Conservation (phyloP, 75 land plant species). For the Sequoia sempervirens region DNA sequence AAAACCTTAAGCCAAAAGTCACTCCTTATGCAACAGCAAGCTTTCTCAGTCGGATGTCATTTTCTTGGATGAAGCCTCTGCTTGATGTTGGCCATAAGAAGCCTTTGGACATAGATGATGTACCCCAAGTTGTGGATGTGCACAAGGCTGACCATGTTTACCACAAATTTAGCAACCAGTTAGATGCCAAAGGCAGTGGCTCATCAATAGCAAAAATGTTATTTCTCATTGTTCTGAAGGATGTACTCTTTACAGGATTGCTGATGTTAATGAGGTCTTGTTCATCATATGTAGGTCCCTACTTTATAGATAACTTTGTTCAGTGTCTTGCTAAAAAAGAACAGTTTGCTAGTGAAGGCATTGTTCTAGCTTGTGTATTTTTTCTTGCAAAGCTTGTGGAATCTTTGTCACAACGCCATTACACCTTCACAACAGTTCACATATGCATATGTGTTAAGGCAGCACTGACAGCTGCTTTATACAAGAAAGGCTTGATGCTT, state of each 20-base stretch:
- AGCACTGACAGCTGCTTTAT: constrained; percentile 5
- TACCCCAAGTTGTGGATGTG: constrained; percentile 16
- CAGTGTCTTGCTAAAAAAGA: too few relatives aligned
- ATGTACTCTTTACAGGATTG: constrained; percentile 8
- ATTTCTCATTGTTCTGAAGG: constrained; percentile 19
- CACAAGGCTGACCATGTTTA: constrained; percentile 38
- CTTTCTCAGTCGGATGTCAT: too few relatives aligned
- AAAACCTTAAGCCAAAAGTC: too few relatives aligned
- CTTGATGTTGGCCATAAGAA: too few relatives aligned
- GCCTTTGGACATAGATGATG: too few relatives aligned
- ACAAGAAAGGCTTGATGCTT: constrained; percentile 22
- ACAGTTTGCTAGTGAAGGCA: too few relatives aligned
- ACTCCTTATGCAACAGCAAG: too few relatives aligned
- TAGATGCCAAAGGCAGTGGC: constrained; percentile 20
- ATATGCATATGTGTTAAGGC: constrained; percentile 20
- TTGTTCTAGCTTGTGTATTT: constrained; percentile 10
- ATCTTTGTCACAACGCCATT: constrained; percentile 24
- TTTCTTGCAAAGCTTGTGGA: constrained; percentile 22
- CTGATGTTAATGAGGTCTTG: too few relatives aligned
- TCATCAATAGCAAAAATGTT: constrained; percentile 31
- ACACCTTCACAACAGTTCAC: constrained; percentile 13
- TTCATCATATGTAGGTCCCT: constrained; percentile 39
- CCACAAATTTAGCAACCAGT: constrained; percentile 11
- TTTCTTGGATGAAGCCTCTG: too few relatives aligned
- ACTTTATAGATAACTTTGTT: too few relatives aligned